A percentile compares a stretch with the other conserved stretches of the same genome.
These are phyloP conservation scores for Evernia prunastri DNA, from an alignment of 495 filamentous ascomycete genomes.

Conservation along the genomic window DNA sequence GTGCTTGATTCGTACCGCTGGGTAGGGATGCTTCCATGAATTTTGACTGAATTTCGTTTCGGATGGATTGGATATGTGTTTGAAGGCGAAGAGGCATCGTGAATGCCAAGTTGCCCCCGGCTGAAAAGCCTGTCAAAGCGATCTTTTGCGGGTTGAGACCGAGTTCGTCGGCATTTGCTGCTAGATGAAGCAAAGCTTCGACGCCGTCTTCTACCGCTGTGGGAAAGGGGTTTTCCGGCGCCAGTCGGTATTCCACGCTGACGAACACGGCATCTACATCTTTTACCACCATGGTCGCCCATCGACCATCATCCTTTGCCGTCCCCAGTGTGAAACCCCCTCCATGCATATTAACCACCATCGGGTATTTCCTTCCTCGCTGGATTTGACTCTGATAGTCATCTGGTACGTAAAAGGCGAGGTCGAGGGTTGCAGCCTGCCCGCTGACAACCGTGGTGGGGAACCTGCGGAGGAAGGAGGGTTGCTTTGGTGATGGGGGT, in stretches of 20 bases:
- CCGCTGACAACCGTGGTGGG: conserved; percentile 47
- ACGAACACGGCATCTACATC: conserved; percentile 58
- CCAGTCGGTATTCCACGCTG: conserved; percentile 69
- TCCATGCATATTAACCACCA: conserved; percentile 69
- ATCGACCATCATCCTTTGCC: conserved; percentile 65
- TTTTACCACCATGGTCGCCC: conserved; percentile 51
- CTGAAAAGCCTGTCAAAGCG: conserved; percentile 76
- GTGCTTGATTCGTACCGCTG: neutral
- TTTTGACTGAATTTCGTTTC: conserved; percentile 9
- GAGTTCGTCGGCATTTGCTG: conserved; percentile 49
- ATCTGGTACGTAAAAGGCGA: conserved; percentile 75
- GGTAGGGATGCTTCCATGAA: neutral
- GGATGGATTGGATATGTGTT: conserved; percentile 29
- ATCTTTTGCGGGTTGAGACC: conserved; percentile 55
- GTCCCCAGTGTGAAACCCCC: conserved; percentile 71
- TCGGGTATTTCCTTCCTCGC: conserved; percentile 44
- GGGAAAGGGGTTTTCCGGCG: conserved; percentile 73
- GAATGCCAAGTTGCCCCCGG: conserved; percentile 79
- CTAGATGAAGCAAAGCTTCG: conserved; percentile 61
- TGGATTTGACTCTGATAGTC: conserved; percentile 45
- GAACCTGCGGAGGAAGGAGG: conserved; percentile 59
- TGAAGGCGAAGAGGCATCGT: conserved; percentile 68
- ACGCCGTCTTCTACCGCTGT: conserved; percentile 69
- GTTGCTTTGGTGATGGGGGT: conserved; percentile 57
- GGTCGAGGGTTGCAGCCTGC: conserved; percentile 47